Evolutionary conservation across 2,329 filamentous ascomycete species (phyloP).

Genomic region (Diaporthe eres): DNA sequence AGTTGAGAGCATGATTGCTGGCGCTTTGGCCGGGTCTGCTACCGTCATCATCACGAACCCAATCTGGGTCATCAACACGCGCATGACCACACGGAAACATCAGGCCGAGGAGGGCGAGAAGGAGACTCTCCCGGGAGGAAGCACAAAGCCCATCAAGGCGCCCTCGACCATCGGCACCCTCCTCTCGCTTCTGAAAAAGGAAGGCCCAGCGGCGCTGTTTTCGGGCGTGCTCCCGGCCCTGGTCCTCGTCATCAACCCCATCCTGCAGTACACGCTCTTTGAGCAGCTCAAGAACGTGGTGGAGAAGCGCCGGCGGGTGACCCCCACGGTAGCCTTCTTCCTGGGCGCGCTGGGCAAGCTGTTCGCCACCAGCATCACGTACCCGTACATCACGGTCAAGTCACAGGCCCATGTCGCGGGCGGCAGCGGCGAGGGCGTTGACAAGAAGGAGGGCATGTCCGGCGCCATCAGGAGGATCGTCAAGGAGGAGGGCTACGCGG

Average conservation of each 20-base stretch:
- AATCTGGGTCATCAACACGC: constrained; percentile 99
- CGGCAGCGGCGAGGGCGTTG: constrained; percentile 67
- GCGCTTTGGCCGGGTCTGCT: constrained; percentile 91
- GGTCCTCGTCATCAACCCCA: constrained; percentile 96
- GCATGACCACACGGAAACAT: constrained; percentile 91
- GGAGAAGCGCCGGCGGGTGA: constrained; percentile 78
- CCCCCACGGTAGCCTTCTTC: constrained; percentile 89
- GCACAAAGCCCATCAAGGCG: constrained; percentile 55
- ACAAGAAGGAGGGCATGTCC: constrained; percentile 85
- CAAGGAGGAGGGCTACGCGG: constrained; percentile 89
- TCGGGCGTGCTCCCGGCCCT: constrained; percentile 92
- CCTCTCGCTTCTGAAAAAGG: constrained; percentile 82
- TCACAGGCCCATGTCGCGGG: constrained; percentile 95
- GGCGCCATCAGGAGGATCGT: constrained; percentile 84
- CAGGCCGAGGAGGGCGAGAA: constrained; percentile 46
- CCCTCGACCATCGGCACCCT: constrained; percentile 85
- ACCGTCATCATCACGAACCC: constrained; percentile 98
- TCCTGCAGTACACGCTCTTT: constrained; percentile 98
- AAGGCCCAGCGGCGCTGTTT: constrained; percentile 89
- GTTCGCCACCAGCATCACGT: constrained; percentile 92
- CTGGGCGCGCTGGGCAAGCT: constrained; percentile 95
- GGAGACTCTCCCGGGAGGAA: constrained; percentile 48
- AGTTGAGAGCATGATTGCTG: constrained; percentile 93
- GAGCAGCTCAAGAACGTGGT: constrained; percentile 96
- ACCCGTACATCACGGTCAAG: constrained; percentile 99